Evolutionary conservation across 2,329 filamentous ascomycete genomes (phyloP).

Genomic region (Colletotrichum falcatum): DNA sequence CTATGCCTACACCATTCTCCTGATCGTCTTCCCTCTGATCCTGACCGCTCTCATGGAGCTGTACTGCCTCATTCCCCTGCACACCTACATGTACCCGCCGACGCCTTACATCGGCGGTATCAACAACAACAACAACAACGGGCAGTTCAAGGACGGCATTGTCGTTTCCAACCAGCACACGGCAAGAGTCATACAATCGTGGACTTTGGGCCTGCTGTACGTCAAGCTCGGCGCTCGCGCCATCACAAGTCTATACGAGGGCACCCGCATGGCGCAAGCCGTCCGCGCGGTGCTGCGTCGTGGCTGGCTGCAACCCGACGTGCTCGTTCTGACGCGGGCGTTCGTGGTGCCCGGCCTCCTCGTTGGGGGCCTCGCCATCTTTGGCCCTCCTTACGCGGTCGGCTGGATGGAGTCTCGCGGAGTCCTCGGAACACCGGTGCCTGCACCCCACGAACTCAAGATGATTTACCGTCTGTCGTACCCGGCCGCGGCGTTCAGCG

Average conservation of each 20-base stretch:
- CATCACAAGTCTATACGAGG: conserved; percentile 74
- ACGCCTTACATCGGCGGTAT: conserved; percentile 39
- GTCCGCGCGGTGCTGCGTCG: conserved; percentile 78
- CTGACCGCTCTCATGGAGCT: conserved; percentile 86
- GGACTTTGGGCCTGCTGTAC: conserved; percentile 93
- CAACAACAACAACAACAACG: conserved; percentile 41
- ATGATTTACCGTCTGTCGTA: conserved; percentile 73
- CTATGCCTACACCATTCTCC: conserved; percentile 82
- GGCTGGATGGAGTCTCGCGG: conserved; percentile 43
- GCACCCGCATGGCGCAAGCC: conserved; percentile 78
- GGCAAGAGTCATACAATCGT: conserved; percentile 90
- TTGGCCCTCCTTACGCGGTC: conserved; percentile 61
- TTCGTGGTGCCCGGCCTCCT: conserved; percentile 83
- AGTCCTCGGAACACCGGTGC: conserved; percentile 39
- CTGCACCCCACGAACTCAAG: conserved; percentile 38
- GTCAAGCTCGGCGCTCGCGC: conserved; percentile 82
- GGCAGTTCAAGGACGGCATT: conserved; percentile 43
- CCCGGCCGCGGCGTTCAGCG: conserved; percentile 67
- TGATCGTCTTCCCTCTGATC: conserved; percentile 83
- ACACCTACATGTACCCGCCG: conserved; percentile 75
- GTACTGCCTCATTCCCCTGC: conserved; percentile 87
- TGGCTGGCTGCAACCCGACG: conserved; percentile 84
- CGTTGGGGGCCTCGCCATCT: conserved; percentile 71
- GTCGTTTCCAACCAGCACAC: conserved; percentile 64
- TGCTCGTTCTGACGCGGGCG: conserved; percentile 82